Percentiles rank a stretch among this genome's conserved stretches.
phyloP scores from a whole-genome alignment of 805 yeast species.

The Kodamaea restingae region DNA sequence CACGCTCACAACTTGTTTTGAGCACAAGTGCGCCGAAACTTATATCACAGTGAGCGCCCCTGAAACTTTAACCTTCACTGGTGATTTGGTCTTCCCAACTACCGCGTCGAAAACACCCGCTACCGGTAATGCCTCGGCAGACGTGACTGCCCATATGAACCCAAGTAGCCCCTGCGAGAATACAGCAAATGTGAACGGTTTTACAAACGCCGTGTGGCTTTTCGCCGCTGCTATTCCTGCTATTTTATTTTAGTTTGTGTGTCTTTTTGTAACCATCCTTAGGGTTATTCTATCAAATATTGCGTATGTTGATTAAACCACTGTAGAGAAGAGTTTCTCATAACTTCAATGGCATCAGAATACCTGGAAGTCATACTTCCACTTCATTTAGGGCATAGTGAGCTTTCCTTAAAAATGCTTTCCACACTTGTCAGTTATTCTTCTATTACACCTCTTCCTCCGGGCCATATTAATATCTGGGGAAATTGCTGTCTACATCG shows the following conservation, averaged over 20 bases:
- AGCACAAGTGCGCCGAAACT: constrained; percentile 15
- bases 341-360: too few species aligned
- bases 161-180: constrained; percentile 5
- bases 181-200: background rate
- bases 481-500: constrained; percentile 55
- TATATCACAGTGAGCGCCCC: constrained; percentile 20
- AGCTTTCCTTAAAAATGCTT: too few species aligned
- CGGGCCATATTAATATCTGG: constrained; percentile 47
- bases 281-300: too few species aligned
- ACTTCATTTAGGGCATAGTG: too few species aligned
- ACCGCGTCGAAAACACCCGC: constrained; percentile 2
- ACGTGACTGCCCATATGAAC: background rate
- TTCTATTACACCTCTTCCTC: background rate
- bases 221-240: constrained; percentile 7
- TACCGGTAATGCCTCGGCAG: background rate
- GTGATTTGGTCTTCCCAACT: constrained; percentile 18
- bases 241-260: too few species aligned
- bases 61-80: constrained; percentile 19
- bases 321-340: too few species aligned
- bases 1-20: constrained; percentile 19
- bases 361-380: too few species aligned
- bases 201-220: constrained; percentile 2
- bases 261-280: too few species aligned
- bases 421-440: too few species aligned
- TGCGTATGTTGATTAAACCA: too few species aligned